Conservation (phyloP, 2,329 filamentous ascomycete species). For the Colletotrichum cordylinicola region DNA sequence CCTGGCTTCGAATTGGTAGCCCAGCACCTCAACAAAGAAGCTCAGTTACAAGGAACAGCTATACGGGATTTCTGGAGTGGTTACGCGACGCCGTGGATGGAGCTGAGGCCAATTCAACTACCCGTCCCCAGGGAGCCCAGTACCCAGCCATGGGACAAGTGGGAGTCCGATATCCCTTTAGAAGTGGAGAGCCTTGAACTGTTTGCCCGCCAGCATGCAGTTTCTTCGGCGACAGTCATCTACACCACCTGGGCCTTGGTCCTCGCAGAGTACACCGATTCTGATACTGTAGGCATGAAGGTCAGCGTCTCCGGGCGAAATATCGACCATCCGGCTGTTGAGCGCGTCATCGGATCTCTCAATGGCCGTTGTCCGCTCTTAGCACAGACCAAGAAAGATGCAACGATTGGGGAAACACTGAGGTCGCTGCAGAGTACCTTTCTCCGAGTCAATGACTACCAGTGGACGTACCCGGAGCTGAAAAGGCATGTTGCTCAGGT, state of each 20-base stretch:
- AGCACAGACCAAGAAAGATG: neutral
- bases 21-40: neutral
- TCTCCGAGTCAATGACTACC: neutral
- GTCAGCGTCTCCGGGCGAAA: neutral
- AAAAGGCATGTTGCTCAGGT: neutral
- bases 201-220: neutral
- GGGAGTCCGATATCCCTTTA: neutral
- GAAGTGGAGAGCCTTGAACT: neutral
- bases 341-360: neutral
- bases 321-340: neutral
- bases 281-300: neutral
- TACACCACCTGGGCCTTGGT: neutral
- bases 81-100: neutral
- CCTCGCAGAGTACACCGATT: neutral
- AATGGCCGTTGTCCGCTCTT: neutral
- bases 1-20: neutral
- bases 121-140: neutral
- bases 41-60: neutral
- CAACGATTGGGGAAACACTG: neutral
- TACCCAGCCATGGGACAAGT: neutral
- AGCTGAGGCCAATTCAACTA: neutral
- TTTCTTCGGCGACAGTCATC: neutral
- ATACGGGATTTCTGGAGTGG: neutral
- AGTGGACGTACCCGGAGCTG: neutral
- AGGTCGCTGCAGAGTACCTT: neutral